These are phyloP conservation scores for Moricandia arvensis DNA, from an alignment of 345 rosid genomes.

Conservation along the genomic window DNA sequence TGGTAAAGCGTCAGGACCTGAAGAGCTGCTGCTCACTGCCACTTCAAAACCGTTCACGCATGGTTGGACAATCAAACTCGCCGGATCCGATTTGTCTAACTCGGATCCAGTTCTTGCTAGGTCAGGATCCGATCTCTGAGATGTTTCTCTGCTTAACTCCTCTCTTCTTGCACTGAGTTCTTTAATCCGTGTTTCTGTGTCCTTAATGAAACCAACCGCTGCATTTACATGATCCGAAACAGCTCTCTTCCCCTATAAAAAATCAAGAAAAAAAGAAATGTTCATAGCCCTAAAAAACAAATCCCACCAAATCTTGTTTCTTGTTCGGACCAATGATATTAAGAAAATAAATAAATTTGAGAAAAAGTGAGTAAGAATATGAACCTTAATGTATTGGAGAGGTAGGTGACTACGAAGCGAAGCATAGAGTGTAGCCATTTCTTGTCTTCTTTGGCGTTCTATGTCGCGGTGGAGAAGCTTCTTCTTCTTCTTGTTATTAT, in stretches of 20 bases:
- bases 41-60: slow-evolving; percentile 48
- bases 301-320: slow-evolving; percentile 21
- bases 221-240: slow-evolving; percentile 49
- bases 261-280: neutral
- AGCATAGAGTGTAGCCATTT: slow-evolving; percentile 39
- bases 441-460: slow-evolving; percentile 45
- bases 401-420: slow-evolving; percentile 42
- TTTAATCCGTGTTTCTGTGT: slow-evolving; percentile 38
- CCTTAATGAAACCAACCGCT: slow-evolving; percentile 43
- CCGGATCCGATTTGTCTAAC: slow-evolving; percentile 9
- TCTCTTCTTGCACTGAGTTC: slow-evolving; percentile 40
- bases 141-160: slow-evolving; percentile 26
- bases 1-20: slow-evolving; percentile 36
- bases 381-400: slow-evolving; percentile 40
- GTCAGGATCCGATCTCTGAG: slow-evolving; percentile 6
- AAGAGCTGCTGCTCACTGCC: slow-evolving; percentile 29
- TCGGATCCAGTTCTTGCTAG: neutral
- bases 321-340: neutral
- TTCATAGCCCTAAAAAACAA: slow-evolving; percentile 28
- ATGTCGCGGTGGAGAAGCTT: slow-evolving; percentile 40
- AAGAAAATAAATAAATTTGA: neutral
- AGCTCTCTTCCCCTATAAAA: slow-evolving; percentile 48
- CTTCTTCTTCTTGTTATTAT: slow-evolving; percentile 25
- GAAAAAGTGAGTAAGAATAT: neutral
- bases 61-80: slow-evolving; percentile 34